A percentile compares a stretch with the other conserved stretches of the same genome.
These are phyloP conservation scores for Beta vulgaris DNA, from an alignment of 148 eudicot genomes.

Conservation along the genomic window DNA sequence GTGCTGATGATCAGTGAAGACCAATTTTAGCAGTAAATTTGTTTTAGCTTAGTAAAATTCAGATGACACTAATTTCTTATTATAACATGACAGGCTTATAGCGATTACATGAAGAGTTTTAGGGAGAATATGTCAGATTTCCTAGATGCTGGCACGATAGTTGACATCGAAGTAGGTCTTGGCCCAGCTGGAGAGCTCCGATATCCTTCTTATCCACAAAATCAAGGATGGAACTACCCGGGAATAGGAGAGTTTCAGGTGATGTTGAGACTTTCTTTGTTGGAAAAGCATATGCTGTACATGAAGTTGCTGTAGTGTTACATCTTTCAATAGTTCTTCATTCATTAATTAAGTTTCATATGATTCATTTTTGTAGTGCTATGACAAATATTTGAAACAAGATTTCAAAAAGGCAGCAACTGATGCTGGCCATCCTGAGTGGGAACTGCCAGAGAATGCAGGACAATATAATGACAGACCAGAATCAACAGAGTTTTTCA, in stretches of 20 bases:
- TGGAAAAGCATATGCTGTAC: neutral
- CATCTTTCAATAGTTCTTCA: neutral
- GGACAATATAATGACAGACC: conserved; percentile 77
- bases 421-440: conserved; percentile 62
- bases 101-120: conserved; percentile 81
- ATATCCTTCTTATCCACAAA: conserved; percentile 78
- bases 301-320: conserved; percentile 1
- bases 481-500: conserved; percentile 57
- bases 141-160: conserved; percentile 47
- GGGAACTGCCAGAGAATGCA: conserved; percentile 68
- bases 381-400: conserved; percentile 66
- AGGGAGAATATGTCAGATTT: conserved; percentile 68
- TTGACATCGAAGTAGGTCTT: conserved; percentile 80
- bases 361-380: conserved; percentile 56
- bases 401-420: conserved; percentile 66
- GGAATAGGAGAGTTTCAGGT: conserved; percentile 96
- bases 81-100: conserved; percentile 46
- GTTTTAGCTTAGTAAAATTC: too few relatives aligned
- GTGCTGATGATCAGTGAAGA: too few relatives aligned
- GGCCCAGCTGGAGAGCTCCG: conserved; percentile 87
- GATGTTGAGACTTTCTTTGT: neutral
- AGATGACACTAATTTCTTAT: neutral
- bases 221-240: conserved; percentile 76
- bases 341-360: neutral
- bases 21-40: too few relatives aligned